Conservation (phyloP, 1,284 basidiomycete species). For the Leccinum fallax region DNA sequence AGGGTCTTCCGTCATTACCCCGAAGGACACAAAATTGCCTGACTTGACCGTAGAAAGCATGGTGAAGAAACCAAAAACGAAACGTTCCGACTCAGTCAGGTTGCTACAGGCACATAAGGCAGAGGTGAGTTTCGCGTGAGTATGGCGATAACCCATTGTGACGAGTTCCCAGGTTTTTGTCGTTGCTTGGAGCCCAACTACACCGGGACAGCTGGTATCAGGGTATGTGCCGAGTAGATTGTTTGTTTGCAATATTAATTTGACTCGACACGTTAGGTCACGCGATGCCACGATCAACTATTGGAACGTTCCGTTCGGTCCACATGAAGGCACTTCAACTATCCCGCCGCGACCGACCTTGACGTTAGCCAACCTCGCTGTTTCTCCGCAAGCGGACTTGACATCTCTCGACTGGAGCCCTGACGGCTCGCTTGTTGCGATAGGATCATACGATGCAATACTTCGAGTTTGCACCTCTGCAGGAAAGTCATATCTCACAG, state of each 20-base stretch:
- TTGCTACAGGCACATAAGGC: constrained; percentile 60
- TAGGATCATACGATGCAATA: constrained; percentile 73
- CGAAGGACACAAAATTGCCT: constrained; percentile 25
- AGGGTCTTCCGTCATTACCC: constrained; percentile 19
- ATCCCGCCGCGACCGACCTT: constrained; percentile 40
- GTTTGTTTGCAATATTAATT: neutral
- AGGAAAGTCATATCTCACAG: constrained; percentile 62
- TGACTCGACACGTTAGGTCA: constrained; percentile 48
- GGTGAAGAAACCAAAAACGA: constrained; percentile 41
- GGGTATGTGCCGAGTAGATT: constrained; percentile 51
- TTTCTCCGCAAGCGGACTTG: constrained; percentile 55
- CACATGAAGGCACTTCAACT: constrained; percentile 31
- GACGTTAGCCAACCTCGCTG: constrained; percentile 51
- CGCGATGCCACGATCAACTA: constrained; percentile 76
- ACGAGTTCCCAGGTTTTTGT: constrained; percentile 65
- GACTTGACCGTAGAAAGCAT: constrained; percentile 27
- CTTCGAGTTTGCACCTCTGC: constrained; percentile 62
- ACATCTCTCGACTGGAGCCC: constrained; percentile 76
- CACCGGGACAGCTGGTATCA: constrained; percentile 65
- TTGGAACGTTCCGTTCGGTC: constrained; percentile 65
- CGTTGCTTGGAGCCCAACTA: constrained; percentile 75
- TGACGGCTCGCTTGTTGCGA: constrained; percentile 70
- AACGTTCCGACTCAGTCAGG: constrained; percentile 47
- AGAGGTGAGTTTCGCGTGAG: constrained; percentile 48
- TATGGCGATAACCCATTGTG: neutral